A percentile compares a stretch with the other conserved stretches of the same genome.
phyloP scores from a whole-genome alignment of 2,329 filamentous ascomycete genomes.

The Exophiala spinifera region DNA sequence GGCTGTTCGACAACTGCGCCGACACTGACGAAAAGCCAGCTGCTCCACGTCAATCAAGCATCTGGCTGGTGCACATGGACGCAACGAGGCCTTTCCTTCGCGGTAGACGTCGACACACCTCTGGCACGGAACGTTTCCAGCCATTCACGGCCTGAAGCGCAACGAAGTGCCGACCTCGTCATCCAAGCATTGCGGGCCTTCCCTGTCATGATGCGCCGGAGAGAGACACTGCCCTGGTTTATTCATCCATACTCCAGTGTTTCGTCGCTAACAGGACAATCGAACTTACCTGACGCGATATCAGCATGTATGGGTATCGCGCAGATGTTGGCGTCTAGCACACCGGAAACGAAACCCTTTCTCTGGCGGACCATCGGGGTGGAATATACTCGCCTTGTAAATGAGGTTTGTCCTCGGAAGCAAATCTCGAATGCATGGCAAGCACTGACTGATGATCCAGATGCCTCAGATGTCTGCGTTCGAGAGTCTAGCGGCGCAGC shows the following conservation, averaged over 20 bases:
- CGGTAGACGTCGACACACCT: background rate
- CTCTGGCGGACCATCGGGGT: constrained; percentile 24
- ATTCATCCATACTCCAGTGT: constrained; percentile 23
- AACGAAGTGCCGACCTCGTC: constrained; percentile 12
- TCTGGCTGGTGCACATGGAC: background rate
- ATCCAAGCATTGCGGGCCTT: constrained; percentile 20
- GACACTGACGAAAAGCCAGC: no score
- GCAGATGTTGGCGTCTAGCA: constrained; percentile 26
- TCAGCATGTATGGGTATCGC: constrained; percentile 29
- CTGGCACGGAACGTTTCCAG: background rate
- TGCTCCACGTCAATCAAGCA: background rate
- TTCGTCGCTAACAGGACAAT: background rate
- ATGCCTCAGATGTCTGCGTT: constrained; percentile 3
- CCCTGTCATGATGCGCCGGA: constrained; percentile 28
- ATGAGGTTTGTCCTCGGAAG: background rate
- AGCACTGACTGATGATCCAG: background rate
- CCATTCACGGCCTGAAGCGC: constrained; percentile 6
- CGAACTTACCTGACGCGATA: constrained; percentile 19
- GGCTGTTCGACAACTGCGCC: no score
- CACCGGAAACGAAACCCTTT: constrained; percentile 20
- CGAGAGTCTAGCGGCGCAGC: constrained; percentile 19
- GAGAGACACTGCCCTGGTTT: constrained; percentile 29
- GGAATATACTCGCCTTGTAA: constrained; percentile 9
- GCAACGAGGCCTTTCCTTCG: background rate
- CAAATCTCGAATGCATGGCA: background rate